Base-by-base conservation (phyloP, 148 eudicot species). In the Rhododendron griersonianum region DNA sequence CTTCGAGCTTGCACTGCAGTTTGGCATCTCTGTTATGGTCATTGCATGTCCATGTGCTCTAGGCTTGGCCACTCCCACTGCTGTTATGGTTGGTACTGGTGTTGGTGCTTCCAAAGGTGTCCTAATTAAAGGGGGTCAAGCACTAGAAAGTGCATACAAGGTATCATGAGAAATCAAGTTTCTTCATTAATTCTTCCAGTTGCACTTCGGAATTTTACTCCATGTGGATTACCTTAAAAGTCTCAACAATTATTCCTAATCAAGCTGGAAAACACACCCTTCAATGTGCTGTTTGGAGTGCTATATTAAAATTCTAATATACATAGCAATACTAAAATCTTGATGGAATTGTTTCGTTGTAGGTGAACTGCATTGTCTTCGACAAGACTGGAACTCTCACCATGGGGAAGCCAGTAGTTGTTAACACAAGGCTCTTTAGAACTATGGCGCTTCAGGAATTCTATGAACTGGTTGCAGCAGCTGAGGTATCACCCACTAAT, bases 21-120 rank as follows among this genome's bases (percentile, higher is more conserved):
- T 98, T 91, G 98, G 99, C 53, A 98, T 98, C 33, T 93, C 99
- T 59, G 98, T 98, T 51, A 94, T 98, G 99, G 99, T 98, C 85
- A 95, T 98, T 83, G 99, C 99, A 3, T 98, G 99, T 84, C 99
- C 98, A 6, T 98, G 99, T 91, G 98, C 99, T 74, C 91, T 98
- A n/a, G 99, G 99, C 82, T 89, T 98, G 90, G 99, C 99, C 61
- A 98, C 99, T 61, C 99, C 98, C 15, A 98, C 99, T n/a, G 99
- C 99, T 79, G 98, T 98, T 80, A 98, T 98, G 99, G 99, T 98
- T 91, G 99, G 99, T 82, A 95, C 99, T 15, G 99, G 99, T 33
- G 96, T 98, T 23, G 98, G 99, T 85, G 99, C 99, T 83, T 90
- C 99, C 78, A 98, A 94, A 88, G 99, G 99, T 87, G 95, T 97